These are phyloP conservation scores for Trichophyton mentagrophytes DNA, from an alignment of 2,329 filamentous ascomycete genomes.

Conservation along the genomic window DNA sequence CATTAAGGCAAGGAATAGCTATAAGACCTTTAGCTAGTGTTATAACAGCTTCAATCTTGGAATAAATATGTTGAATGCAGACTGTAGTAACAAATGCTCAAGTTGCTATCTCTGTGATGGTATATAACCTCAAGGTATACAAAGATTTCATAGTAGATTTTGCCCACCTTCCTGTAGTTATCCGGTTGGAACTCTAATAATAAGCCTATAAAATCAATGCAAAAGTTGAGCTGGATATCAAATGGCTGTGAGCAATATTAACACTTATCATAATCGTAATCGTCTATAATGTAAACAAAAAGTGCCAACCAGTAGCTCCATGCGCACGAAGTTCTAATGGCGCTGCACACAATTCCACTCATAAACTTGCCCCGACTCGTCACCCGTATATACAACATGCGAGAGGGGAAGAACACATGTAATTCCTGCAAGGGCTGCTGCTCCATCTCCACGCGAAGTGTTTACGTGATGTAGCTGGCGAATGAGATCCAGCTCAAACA, in stretches of 20 bases:
- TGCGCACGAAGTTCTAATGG: conserved; percentile 19
- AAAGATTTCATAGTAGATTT: not conserved
- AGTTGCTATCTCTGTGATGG: not conserved
- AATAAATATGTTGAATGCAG: not conserved
- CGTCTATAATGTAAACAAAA: not conserved
- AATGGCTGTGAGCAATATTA: not conserved
- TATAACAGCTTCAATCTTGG: not conserved
- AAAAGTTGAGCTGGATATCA: too few species aligned
- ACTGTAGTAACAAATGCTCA: not conserved
- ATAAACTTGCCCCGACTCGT: conserved; percentile 78
- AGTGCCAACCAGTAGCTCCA: not conserved
- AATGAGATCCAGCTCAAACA: conserved; percentile 65
- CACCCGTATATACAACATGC: conserved; percentile 77
- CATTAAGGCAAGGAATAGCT: not conserved
- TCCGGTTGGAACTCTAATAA: too few species aligned
- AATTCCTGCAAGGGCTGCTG: conserved; percentile 51
- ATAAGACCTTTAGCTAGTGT: not conserved
- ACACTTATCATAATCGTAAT: conserved; percentile 4
- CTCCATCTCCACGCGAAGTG: conserved; percentile 47
- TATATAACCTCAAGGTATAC: not conserved
- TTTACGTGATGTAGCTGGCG: conserved; percentile 73
- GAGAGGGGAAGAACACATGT: conserved; percentile 78
- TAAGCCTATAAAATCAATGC: too few species aligned
- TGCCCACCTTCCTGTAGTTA: too few species aligned
- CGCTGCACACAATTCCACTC: conserved; percentile 47